These are phyloP conservation scores for Canavalia ensiformis DNA, from an alignment of 306 rosid species.

Conservation along the genomic window DNA sequence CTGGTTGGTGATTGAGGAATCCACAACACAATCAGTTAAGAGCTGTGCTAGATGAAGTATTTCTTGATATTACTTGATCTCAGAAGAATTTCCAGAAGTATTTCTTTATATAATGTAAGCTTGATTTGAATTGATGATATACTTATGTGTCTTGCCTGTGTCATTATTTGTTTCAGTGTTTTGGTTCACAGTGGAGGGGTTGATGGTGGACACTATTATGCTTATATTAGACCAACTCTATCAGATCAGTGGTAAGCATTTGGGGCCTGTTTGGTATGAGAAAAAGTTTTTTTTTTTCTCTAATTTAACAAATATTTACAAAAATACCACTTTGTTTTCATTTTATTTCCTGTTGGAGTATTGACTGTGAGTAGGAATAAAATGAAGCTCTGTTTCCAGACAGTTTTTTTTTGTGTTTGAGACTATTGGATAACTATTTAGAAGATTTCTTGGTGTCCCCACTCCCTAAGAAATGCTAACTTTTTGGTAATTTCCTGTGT, in stretches of 20 bases:
- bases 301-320: background rate
- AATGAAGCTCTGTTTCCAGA: background rate
- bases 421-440: background rate
- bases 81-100: background rate
- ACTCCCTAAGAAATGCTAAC: background rate
- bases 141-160: slow-evolving; percentile 19
- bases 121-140: background rate
- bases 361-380: background rate
- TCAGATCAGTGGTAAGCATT: slow-evolving; percentile 87
- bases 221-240: slow-evolving; percentile 88
- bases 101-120: background rate
- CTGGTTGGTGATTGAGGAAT: background rate
- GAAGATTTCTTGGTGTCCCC: background rate
- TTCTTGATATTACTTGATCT: background rate
- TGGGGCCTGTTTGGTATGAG: background rate
- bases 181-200: slow-evolving; percentile 97
- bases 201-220: slow-evolving; percentile 97
- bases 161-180: slow-evolving; percentile 71
- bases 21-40: background rate
- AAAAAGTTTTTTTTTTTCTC: background rate
- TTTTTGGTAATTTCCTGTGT: background rate
- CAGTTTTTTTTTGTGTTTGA: background rate
- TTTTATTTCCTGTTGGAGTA: background rate
- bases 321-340: background rate
- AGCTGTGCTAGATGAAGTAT: background rate